Conservation (phyloP, 1,284 basidiomycete genomes). For the Trichosporon ovoides region DNA sequence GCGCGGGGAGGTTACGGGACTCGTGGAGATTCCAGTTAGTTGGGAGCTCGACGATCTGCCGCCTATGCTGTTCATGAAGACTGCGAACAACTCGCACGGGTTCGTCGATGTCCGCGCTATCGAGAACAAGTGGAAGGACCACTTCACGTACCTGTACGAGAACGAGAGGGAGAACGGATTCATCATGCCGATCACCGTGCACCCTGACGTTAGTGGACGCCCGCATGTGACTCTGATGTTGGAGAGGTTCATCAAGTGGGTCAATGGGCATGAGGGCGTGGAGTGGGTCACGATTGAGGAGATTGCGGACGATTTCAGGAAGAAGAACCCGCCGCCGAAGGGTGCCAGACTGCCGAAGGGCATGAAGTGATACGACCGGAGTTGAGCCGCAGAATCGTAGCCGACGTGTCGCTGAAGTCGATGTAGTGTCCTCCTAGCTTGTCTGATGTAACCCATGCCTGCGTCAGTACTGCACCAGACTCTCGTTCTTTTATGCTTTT, state of each 20-base stretch:
- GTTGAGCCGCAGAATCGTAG: too few species aligned
- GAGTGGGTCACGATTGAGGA: conserved; percentile 64
- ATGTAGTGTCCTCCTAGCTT: background rate
- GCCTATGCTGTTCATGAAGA: conserved; percentile 71
- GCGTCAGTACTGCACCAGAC: background rate
- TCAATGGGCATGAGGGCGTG: conserved; percentile 65
- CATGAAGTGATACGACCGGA: background rate
- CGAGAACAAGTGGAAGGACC: conserved; percentile 71
- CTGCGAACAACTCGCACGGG: conserved; percentile 61
- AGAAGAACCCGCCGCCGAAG: conserved; percentile 23
- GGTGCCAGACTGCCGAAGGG: conserved; percentile 34
- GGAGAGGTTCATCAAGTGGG: conserved; percentile 72
- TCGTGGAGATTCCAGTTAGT: conserved; percentile 68
- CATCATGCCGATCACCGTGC: conserved; percentile 66
- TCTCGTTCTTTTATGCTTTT: conserved; percentile 7
- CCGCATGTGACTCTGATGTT: conserved; percentile 64
- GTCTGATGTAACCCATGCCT: background rate
- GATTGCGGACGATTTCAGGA: conserved; percentile 37
- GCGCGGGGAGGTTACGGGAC: conserved; percentile 61
- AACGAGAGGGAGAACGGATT: conserved; percentile 48
- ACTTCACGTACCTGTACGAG: conserved; percentile 62
- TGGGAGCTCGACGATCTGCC: conserved; percentile 62
- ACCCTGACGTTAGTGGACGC: conserved; percentile 55
- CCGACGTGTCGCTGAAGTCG: too few species aligned
- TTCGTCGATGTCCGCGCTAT: conserved; percentile 66